Percentiles rank a stretch among this genome's conserved stretches.
Conservation (phyloP, 1,284 basidiomycete species). For the Athelia psychrophila region DNA sequence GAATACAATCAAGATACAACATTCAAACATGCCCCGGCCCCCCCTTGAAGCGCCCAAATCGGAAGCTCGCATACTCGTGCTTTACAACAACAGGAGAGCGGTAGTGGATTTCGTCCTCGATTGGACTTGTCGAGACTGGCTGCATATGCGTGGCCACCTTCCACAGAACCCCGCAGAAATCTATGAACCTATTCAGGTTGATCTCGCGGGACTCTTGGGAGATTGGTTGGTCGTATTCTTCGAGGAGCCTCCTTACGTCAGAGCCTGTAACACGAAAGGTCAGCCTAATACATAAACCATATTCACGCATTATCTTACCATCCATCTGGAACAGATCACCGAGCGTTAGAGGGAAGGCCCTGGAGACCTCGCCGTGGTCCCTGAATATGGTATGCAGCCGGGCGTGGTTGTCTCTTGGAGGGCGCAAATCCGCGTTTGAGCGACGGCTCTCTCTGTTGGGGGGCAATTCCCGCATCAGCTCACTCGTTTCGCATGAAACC, state of each 20-base stretch:
- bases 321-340: slow-evolving; percentile 41
- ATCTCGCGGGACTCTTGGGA: slow-evolving; percentile 27
- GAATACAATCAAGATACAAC: too few relatives aligned
- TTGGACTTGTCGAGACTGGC: background rate
- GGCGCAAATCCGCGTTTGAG: slow-evolving; percentile 43
- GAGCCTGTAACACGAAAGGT: slow-evolving; percentile 21
- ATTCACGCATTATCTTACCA: slow-evolving; percentile 27
- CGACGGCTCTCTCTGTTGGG: slow-evolving; percentile 47
- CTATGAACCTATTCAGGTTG: slow-evolving; percentile 50
- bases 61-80: background rate
- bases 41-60: background rate
- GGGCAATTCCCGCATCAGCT: background rate
- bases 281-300: background rate
- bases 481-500: background rate
- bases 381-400: slow-evolving; percentile 43
- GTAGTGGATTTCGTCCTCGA: background rate
- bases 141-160: slow-evolving; percentile 7
- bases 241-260: slow-evolving; percentile 34
- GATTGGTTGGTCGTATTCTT: slow-evolving; percentile 37
- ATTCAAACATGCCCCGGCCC: background rate
- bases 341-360: slow-evolving; percentile 43
- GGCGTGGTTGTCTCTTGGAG: slow-evolving; percentile 31
- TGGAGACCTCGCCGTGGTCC: slow-evolving; percentile 39
- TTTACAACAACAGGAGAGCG: background rate
- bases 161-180: slow-evolving; percentile 45